Percentiles rank a stretch among this genome's conserved stretches.
phyloP scores from a whole-genome alignment of 495 filamentous ascomycete species.

The Bacidia gigantensis region DNA sequence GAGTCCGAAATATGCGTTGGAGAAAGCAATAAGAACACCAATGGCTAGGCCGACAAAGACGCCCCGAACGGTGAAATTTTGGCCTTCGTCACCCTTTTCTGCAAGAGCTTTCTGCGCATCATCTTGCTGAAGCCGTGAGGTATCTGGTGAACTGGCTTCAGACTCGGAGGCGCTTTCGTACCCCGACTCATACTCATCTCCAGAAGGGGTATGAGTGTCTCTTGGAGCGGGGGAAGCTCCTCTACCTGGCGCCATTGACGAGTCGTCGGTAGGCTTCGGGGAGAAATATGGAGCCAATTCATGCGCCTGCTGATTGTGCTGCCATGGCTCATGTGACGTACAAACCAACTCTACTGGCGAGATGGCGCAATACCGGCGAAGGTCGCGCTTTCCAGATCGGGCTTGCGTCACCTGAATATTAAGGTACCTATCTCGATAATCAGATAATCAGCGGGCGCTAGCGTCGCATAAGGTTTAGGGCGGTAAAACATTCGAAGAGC shows the following conservation, averaged over 20 bases:
- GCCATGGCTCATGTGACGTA: background rate
- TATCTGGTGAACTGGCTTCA: constrained; percentile 5
- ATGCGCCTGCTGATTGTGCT: background rate
- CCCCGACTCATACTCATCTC: background rate
- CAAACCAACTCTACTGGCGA: background rate
- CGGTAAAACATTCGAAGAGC: background rate
- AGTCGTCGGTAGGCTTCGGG: background rate
- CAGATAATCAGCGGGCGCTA: background rate
- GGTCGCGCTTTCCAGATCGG: background rate
- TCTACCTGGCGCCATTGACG: background rate
- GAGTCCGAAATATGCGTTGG: constrained; percentile 94
- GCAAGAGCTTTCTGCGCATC: constrained; percentile 26
- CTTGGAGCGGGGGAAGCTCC: background rate
- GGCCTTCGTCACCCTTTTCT: constrained; percentile 19
- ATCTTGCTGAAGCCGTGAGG: constrained; percentile 19
- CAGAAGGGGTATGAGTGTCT: no score
- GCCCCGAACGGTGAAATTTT: constrained; percentile 72
- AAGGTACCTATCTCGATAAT: background rate
- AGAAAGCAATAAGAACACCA: constrained; percentile 82
- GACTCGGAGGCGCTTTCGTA: background rate
- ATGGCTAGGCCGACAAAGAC: constrained; percentile 69
- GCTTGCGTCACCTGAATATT: background rate
- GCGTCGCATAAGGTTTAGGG: background rate
- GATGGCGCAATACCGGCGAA: background rate
- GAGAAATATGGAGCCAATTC: background rate